phyloP scores from a whole-genome alignment of 768 basidiomycete genomes.

The Ephemerocybe angulata region DNA sequence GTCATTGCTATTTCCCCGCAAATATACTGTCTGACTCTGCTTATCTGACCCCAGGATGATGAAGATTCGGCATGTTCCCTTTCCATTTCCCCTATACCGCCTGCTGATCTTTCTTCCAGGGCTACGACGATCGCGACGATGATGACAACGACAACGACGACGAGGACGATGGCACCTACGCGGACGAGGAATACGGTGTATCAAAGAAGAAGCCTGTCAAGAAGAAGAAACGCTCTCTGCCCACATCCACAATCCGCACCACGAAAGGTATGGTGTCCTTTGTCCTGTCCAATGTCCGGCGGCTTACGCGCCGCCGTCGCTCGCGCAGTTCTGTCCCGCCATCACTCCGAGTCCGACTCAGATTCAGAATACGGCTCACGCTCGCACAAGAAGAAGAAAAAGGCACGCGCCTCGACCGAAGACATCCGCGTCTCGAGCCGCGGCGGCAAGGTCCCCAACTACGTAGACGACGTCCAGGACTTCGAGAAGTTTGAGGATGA shows the following conservation, averaged over 20 bases:
- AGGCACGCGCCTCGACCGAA: conserved; percentile 50
- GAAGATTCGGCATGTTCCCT: conserved; percentile 56
- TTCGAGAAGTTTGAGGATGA: conserved; percentile 70
- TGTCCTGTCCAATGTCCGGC: conserved; percentile 10
- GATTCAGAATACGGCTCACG: conserved; percentile 86
- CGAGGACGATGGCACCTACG: conserved; percentile 75
- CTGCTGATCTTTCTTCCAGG: conserved; percentile 31
- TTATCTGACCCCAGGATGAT: conserved; percentile 34
- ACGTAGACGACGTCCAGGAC: conserved; percentile 77
- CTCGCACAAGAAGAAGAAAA: conserved; percentile 81
- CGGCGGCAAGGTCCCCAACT: conserved; percentile 79
- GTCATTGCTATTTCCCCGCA: conserved; percentile 3
- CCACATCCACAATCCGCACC: conserved; percentile 44
- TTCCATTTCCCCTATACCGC: conserved; percentile 14
- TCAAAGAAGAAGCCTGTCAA: conserved; percentile 58
- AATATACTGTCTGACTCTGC: conserved; percentile 14
- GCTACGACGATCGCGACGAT: conserved; percentile 55
- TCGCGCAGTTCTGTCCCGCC: conserved; percentile 29
- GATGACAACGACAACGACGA: conserved; percentile 54
- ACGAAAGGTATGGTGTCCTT: conserved; percentile 50
- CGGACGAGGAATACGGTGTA: conserved; percentile 63
- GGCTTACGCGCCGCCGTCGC: conserved; percentile 16
- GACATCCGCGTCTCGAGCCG: conserved; percentile 77
- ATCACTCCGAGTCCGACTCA: conserved; percentile 67
- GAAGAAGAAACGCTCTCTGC: conserved; percentile 60